These are phyloP conservation scores for Pythium dissotocum DNA, from an alignment of 352 stramenopile species.

Conservation along the genomic window DNA sequence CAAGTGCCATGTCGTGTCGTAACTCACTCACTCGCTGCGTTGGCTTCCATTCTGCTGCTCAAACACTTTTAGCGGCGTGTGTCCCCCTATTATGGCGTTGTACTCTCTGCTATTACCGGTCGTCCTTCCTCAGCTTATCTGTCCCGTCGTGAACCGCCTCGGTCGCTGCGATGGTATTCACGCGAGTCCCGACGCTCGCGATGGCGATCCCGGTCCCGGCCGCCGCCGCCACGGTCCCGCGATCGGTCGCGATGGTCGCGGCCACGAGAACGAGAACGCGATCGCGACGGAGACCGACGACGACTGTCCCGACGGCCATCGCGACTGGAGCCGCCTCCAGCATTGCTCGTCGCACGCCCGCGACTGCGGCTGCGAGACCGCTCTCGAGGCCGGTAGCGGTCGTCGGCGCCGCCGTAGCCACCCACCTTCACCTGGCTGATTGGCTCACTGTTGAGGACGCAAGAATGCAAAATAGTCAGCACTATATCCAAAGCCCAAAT, in stretches of 20 bases:
- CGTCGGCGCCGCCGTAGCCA: constrained; percentile 26
- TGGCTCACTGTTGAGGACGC: constrained; percentile 22
- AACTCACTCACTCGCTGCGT: neutral
- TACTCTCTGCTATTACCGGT: neutral
- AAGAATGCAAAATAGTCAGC: neutral
- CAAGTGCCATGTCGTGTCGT: neutral
- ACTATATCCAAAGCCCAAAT: constrained; percentile 13
- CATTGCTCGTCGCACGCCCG: constrained; percentile 8
- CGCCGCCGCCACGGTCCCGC: constrained; percentile 18
- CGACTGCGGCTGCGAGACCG: constrained; percentile 29
- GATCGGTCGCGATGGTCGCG: constrained; percentile 23
- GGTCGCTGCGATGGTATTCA: constrained; percentile 32
- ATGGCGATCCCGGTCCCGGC: constrained; percentile 38
- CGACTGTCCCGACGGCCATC: constrained; percentile 31
- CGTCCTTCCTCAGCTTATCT: constrained; percentile 14
- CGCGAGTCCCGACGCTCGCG: constrained; percentile 53
- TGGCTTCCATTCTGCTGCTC: neutral
- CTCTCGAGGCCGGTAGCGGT: constrained; percentile 41
- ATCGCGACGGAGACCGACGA: constrained; percentile 38
- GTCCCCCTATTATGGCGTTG: neutral
- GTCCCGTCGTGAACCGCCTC: constrained; percentile 20
- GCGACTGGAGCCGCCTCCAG: constrained; percentile 2
- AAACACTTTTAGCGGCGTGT: neutral
- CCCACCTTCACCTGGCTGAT: constrained; percentile 32
- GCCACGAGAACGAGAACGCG: constrained; percentile 43